Base-by-base conservation (phyloP, 768 basidiomycete species). In the Amanita jacksonii region DNA sequence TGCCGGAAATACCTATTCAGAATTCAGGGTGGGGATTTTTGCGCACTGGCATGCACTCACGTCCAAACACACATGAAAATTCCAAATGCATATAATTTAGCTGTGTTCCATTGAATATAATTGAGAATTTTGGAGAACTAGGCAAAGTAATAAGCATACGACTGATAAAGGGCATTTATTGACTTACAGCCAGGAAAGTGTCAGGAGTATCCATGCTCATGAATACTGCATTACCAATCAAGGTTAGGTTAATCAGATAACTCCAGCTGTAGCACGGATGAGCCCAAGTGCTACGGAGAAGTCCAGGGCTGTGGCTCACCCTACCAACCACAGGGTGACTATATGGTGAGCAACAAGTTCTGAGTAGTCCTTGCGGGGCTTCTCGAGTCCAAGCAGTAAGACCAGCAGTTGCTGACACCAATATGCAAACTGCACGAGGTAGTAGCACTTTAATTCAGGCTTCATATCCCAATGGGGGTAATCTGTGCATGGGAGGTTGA, bases 171-270 rank as follows among this genome's bases (percentile, higher is more conserved):
- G 25, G 37, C 24, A 8, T 34, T 28, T 6, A 12, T 28, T n/a
- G 20, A 66, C 84, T 51, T 50, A 90, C 84, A 9, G 88, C 91
- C 9, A 99, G 70, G 62, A 85, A 87, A 25, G 78, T 64, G 57
- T 99, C 96, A 0, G 93, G 90, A 15, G 93, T 71, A 65, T 99
- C 96, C 96, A 98, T 98, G 59, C 91, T 96, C 65, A 93, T 73
- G 54, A 83, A 98, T 22, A 99, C 76, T 4, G 91, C 84, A 51
- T 87, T 85, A 8, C 96, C 96, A 33, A 98, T 92, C 41, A 76
- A 62, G 0, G 92, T 97, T 41, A 90, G 33, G 62, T 89, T 92
- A 51, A 80, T 49, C 24, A 81, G 52, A 55, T 90, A 88, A 52
- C 87, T 90, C 87, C 89, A 89, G 28, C 88, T 90, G 56, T 20